Conservation (phyloP, 768 basidiomycete genomes). For the Daedalea quercina region DNA sequence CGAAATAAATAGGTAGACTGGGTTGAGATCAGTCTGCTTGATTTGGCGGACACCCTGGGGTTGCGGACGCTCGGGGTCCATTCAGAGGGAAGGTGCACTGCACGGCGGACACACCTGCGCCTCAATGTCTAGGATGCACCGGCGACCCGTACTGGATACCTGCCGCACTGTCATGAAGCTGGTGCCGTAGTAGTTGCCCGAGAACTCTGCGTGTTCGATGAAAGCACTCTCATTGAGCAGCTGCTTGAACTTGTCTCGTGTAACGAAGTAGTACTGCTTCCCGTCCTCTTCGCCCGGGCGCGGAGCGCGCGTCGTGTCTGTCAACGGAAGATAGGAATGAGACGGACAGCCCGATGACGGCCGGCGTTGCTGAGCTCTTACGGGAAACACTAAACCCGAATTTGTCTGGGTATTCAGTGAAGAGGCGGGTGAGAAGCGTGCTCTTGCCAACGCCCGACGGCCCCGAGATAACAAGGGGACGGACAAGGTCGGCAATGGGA, state of each 20-base stretch:
- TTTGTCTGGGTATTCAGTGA: slow-evolving; percentile 70
- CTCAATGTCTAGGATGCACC: slow-evolving; percentile 95
- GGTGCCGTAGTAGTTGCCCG: slow-evolving; percentile 90
- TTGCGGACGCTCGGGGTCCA: slow-evolving; percentile 11
- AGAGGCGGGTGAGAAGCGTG: slow-evolving; percentile 78
- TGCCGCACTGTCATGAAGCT: slow-evolving; percentile 69
- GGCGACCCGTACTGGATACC: slow-evolving; percentile 60
- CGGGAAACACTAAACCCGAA: slow-evolving; percentile 96
- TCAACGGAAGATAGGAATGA: slow-evolving; percentile 7
- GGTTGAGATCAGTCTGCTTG: slow-evolving; percentile 73
- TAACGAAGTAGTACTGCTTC: slow-evolving; percentile 82
- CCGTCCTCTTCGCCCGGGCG: slow-evolving; percentile 80
- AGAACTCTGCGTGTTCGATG: slow-evolving; percentile 93
- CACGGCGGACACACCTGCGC: slow-evolving; percentile 60
- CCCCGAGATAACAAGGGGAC: slow-evolving; percentile 84
- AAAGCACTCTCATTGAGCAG: slow-evolving; percentile 71
- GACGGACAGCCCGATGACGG: slow-evolving; percentile 5
- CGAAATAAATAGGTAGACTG: slow-evolving; percentile 87
- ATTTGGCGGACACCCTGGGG: slow-evolving; percentile 85
- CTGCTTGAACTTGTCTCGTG: slow-evolving; percentile 59
- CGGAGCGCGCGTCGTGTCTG: slow-evolving; percentile 87
- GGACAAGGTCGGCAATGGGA: slow-evolving; percentile 36
- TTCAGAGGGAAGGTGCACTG: slow-evolving; percentile 1
- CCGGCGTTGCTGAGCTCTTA: slow-evolving; percentile 24
- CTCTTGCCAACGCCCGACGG: slow-evolving; percentile 95